Conservation (phyloP, 208 protist species). For the Leishmania aethiopica region DNA sequence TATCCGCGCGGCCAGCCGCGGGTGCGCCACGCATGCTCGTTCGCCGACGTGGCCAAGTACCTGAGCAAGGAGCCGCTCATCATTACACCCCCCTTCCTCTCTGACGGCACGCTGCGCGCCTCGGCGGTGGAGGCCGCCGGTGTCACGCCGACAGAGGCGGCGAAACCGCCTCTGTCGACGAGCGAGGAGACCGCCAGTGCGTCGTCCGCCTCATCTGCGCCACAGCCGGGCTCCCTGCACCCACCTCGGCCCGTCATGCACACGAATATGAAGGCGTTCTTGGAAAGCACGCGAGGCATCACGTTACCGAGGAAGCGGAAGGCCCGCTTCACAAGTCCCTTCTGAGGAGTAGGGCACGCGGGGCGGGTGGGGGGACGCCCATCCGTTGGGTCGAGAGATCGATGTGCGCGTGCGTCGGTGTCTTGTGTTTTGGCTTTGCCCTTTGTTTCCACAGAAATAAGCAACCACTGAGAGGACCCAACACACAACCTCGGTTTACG, state of each 20-base stretch:
- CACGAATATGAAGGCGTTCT: slow-evolving; percentile 52
- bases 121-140: background rate
- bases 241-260: slow-evolving; percentile 54
- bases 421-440: background rate
- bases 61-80: slow-evolving; percentile 13
- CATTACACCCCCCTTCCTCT: slow-evolving; percentile 12
- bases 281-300: slow-evolving; percentile 47
- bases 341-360: slow-evolving; percentile 3
- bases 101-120: slow-evolving; percentile 11
- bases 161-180: background rate
- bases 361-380: too few relatives aligned
- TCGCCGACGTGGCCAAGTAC: slow-evolving; percentile 13
- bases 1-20: slow-evolving; percentile 58
- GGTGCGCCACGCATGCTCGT: slow-evolving; percentile 18
- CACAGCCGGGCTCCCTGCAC: slow-evolving; percentile 13
- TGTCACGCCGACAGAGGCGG: slow-evolving; percentile 6
- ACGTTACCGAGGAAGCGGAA: slow-evolving; percentile 38
- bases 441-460: background rate
- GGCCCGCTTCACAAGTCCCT: background rate
- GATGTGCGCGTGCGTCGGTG: background rate
- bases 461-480: background rate
- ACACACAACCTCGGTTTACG: too few relatives aligned
- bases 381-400: background rate
- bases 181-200: background rate
- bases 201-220: background rate